Percentiles rank a stretch among this genome's conserved stretches.
Evolutionary conservation across 345 rosid genomes (phyloP).

Genomic region (Eucalyptus regnans): DNA sequence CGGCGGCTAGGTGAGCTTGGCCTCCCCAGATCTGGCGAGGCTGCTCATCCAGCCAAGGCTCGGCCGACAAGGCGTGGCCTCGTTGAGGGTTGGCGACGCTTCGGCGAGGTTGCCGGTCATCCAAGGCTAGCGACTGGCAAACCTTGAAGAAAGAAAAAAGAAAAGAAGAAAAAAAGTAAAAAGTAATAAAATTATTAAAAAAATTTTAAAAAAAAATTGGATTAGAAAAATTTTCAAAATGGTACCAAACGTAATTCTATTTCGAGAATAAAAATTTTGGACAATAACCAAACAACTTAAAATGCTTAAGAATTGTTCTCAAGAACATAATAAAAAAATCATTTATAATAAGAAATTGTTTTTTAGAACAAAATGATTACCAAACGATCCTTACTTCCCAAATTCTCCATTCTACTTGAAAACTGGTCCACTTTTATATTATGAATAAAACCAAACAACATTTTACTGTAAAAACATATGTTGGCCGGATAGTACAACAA

Average conservation of each 20-base stretch:
- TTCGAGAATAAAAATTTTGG: too few species aligned
- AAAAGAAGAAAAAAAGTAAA: rapidly evolving
- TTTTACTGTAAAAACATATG: not conserved
- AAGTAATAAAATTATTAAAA: too few species aligned
- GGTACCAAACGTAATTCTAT: too few species aligned
- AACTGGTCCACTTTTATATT: not conserved
- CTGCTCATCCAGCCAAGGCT: too few species aligned
- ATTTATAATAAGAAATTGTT: rapidly evolving
- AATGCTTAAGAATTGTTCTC: too few species aligned
- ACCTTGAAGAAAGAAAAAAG: too few species aligned
- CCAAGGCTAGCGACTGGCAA: rapidly evolving
- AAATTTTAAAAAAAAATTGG: too few species aligned
- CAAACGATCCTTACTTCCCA: rapidly evolving
- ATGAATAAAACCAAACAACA: not conserved
- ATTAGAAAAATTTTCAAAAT: too few species aligned
- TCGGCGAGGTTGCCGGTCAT: rapidly evolving
- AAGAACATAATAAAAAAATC: too few species aligned
- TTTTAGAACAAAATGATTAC: rapidly evolving
- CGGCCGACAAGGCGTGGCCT: too few species aligned
- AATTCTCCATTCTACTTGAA: not conserved
- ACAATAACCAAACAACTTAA: rapidly evolving
- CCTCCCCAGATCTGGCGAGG: rapidly evolving
- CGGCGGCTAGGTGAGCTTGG: rapidly evolving
- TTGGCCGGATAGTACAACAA: not conserved
- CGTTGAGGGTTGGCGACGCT: rapidly evolving